Conservation (phyloP, 805 yeast species). For the Starmera pachycereana region DNA sequence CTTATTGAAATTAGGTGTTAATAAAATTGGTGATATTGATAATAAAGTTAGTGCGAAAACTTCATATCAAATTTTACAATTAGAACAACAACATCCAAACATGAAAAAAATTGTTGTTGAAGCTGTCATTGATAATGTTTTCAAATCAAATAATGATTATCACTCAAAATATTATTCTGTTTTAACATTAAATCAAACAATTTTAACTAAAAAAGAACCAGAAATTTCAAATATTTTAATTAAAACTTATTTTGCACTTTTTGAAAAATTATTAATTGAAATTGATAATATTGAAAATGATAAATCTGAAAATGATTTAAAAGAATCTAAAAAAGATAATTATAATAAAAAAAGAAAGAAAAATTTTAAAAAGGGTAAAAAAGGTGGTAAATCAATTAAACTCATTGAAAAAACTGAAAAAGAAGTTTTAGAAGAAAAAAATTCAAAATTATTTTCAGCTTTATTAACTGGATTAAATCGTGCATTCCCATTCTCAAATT, state of each 20-base stretch:
- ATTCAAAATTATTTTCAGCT: slow-evolving; percentile 78
- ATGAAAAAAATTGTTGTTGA: slow-evolving; percentile 81
- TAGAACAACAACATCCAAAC: slow-evolving; percentile 90
- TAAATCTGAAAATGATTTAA: slow-evolving; percentile 29
- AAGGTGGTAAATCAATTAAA: slow-evolving; percentile 79
- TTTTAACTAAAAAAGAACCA: slow-evolving; percentile 66
- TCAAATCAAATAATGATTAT: slow-evolving; percentile 68
- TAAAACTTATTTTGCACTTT: slow-evolving; percentile 75
- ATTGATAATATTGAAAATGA: slow-evolving; percentile 35
- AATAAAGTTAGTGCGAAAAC: slow-evolving; percentile 85
- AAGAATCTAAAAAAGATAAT: slow-evolving; percentile 25
- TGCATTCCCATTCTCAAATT: slow-evolving; percentile 83
- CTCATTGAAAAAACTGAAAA: slow-evolving; percentile 44
- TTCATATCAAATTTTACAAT: slow-evolving; percentile 66
- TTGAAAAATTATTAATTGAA: slow-evolving; percentile 71
- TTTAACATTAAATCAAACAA: slow-evolving; percentile 86
- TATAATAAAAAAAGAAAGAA: slow-evolving; percentile 61
- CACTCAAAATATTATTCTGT: slow-evolving; percentile 84
- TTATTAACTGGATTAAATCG: slow-evolving; percentile 91
- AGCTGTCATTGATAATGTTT: slow-evolving; percentile 69
- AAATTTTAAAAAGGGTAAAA: slow-evolving; percentile 70
- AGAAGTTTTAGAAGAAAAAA: slow-evolving; percentile 68
- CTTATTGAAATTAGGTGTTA: slow-evolving; percentile 77
- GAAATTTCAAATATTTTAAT: slow-evolving; percentile 77
- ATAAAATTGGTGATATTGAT: slow-evolving; percentile 89